These are phyloP conservation scores for Lasiosphaeria hispida DNA, from an alignment of 495 filamentous ascomycete species.

Conservation along the genomic window DNA sequence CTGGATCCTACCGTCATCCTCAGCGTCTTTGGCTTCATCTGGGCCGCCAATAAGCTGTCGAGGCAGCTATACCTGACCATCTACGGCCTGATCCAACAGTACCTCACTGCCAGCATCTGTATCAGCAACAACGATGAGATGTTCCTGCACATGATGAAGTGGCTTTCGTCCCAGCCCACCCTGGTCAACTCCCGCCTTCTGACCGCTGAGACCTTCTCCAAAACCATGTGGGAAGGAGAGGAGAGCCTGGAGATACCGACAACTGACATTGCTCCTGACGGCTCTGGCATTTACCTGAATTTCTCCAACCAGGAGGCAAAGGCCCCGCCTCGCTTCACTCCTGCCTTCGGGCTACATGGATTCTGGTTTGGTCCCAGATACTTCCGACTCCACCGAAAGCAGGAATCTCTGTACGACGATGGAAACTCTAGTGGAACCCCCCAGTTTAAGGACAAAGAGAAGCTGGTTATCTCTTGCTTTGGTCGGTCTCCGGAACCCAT, in stretches of 20 bases:
- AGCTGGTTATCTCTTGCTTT: slow-evolving; percentile 41
- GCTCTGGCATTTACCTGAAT: slow-evolving; percentile 38
- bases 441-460: slow-evolving; percentile 39
- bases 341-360: slow-evolving; percentile 37
- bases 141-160: slow-evolving; percentile 58
- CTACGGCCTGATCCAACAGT: slow-evolving; percentile 31
- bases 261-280: slow-evolving; percentile 31
- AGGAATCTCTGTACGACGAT: slow-evolving; percentile 34
- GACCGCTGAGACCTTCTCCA: slow-evolving; percentile 55
- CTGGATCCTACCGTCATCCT: slow-evolving; percentile 41
- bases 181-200: slow-evolving; percentile 53
- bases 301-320: slow-evolving; percentile 45
- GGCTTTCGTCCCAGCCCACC: slow-evolving; percentile 54
- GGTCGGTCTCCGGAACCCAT: slow-evolving; percentile 54
- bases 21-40: slow-evolving; percentile 33
- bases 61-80: slow-evolving; percentile 29
- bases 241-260: slow-evolving; percentile 39
- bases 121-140: slow-evolving; percentile 59
- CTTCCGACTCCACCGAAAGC: slow-evolving; percentile 38
- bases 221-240: slow-evolving; percentile 52
- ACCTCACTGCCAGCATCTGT: slow-evolving; percentile 55
- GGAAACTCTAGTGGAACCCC: slow-evolving; percentile 21
- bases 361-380: slow-evolving; percentile 44
- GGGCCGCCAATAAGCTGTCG: slow-evolving; percentile 38
- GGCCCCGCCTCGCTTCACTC: slow-evolving; percentile 36